These are phyloP conservation scores for Chlorella sp. DNA, from an alignment of 139 green algal species.

Conservation along the genomic window DNA sequence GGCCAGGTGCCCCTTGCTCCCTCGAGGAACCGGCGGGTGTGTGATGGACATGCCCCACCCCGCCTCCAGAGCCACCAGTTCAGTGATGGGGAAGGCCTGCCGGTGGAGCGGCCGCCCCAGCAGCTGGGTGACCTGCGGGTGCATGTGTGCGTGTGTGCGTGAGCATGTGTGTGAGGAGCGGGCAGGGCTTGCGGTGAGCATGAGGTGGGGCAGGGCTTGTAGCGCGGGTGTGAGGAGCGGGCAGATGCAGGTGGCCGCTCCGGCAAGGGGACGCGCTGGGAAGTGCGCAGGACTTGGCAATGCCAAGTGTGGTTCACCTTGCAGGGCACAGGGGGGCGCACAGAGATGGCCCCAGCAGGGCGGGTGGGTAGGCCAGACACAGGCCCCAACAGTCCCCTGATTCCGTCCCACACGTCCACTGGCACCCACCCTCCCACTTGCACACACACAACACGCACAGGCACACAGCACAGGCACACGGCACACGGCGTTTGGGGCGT, in stretches of 20 bases:
- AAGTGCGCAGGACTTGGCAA: too few species aligned
- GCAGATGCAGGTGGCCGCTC: too few species aligned
- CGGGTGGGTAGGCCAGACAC: too few species aligned
- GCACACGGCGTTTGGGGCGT: too few species aligned
- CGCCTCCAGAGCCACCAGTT: conserved; percentile 45
- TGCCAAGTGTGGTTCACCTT: too few species aligned
- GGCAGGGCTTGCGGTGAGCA: not conserved
- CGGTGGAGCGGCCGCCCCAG: conserved; percentile 66
- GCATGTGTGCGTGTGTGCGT: too few species aligned
- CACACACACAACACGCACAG: too few species aligned
- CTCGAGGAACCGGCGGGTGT: conserved; percentile 41
- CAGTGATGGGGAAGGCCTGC: conserved; percentile 41
- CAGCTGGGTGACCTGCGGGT: conserved; percentile 56
- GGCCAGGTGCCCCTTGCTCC: conserved; percentile 36
- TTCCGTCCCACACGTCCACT: too few species aligned
- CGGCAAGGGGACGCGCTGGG: not conserved
- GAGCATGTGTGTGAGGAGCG: not conserved
- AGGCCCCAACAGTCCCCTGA: too few species aligned
- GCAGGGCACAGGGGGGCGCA: too few species aligned
- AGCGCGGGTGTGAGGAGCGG: not conserved
- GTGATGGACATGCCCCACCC: conserved; percentile 60
- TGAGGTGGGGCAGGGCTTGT: not conserved
- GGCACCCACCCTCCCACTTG: too few species aligned
- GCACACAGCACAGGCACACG: too few species aligned
- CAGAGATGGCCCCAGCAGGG: not conserved